Base-by-base conservation (phyloP, 768 basidiomycete genomes). In the Suillus fuscotomentosus region DNA sequence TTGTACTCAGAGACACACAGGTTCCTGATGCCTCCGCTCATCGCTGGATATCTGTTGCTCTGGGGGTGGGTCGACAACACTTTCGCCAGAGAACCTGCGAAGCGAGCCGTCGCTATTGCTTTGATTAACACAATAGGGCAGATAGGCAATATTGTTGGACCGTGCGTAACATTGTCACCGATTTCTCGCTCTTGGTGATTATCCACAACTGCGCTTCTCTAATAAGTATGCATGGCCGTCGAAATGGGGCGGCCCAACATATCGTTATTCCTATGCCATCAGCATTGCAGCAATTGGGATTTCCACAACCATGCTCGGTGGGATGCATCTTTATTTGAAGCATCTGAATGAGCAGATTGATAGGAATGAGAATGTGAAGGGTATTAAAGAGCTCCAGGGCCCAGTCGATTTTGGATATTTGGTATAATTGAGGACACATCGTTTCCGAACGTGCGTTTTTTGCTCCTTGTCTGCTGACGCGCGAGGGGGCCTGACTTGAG, bases 51-150 rank as follows among this genome's bases (percentile, higher is more conserved):
- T 73, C 94, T 47, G 45, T 10, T n/a, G 45, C 45, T 47, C 3
- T 47, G 45, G 45, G 45, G 20, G 9, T 47, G 45, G 45, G n/a
- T 8, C 20, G n/a, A 47, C n/a, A 47, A 47, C 45, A 47, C 45
- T 47, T 47, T 47, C 45, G n/a, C 45, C 45, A 47, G 45, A 47
- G 45, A 47, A n/a, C 45, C 45, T 47, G 45, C n/a, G 45, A 47
- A 94, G 75, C 87, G 93, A 14, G 90, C 92, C 5, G 88, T 94
- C 14, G 88, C 88, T 15, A 79, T 95, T 47, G 92, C 92, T 1
- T 75, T 90, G 61, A 86, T 94, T 70, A 92, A 94, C 73, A 85
- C 86, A 48, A 85, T 92, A 70, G 88, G 88, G 9, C 88, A 92
- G 71, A 81, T 91, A 6, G 94, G 93, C 1, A 95, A 94, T 77